Evolutionary conservation across 75 land plant species (phyloP), one percentile per base, ranked within the genome.

Genomic region (Pinus tabuliformis): DNA sequence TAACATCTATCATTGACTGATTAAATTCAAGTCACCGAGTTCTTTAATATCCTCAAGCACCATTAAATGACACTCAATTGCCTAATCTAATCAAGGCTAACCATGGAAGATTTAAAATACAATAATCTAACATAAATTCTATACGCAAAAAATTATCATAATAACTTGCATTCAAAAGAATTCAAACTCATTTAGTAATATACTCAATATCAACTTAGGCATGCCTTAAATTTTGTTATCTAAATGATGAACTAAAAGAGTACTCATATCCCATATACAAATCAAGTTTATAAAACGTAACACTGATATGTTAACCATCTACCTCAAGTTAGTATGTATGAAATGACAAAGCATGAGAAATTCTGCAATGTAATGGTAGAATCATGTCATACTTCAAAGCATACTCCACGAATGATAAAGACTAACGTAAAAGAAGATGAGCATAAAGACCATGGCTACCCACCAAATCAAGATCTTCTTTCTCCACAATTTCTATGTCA

Each of bases 381-480:
- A 78, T 14, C 58, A 21, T 58, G 16, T 12, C 62, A 70, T 45
- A 60, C 8, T 36, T 49, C 16, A n/a, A 60, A 82, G 24, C 6
- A 45, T 39, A 5, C 21, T 45, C n/a, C 17, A 39, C 54, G 1
- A 5, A 64, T 49, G 8, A 70, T 9, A 42, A 17, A 42, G 58
- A 30, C 52, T 18, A 33, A 5, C 30, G 33, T 26, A 17, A 64
- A 36, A 64, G 42, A 64, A 36, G 2, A 17, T 64, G 68, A 36
- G 37, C 52, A 42, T 39, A 68, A 30, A 64, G 16, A 20, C 65
- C 13, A 73, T 62, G 20, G 30, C 12, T 24, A 62, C 86, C 83
- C 84, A 97, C 99, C 74, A 97, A 82, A 77, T 84, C 86, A 63
- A 97, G 89, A 78, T 97, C 99, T 63, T 97, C 99, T 76, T 97